Conservation (phyloP, 345 rosid species). For the Populus euphratica region DNA sequence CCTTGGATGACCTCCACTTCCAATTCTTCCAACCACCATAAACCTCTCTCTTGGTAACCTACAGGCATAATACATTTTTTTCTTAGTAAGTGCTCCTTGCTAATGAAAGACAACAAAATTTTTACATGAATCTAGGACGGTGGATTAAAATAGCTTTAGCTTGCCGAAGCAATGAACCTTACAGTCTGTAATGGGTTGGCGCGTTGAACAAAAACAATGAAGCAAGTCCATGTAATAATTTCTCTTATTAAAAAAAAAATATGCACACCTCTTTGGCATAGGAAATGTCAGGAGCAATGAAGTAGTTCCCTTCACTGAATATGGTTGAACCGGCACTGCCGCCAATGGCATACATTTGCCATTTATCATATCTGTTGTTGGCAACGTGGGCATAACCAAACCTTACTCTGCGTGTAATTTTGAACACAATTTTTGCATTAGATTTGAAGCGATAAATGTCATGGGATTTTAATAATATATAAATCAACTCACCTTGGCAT, state of each 20-base stretch:
- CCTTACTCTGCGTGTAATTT: conserved; percentile 16
- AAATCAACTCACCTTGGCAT: conserved; percentile 22
- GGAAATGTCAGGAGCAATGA: conserved; percentile 12
- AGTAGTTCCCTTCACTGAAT: conserved; percentile 28
- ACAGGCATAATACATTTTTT: background rate
- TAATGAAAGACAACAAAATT: background rate
- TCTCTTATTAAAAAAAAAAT: too few relatives aligned
- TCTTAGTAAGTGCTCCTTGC: background rate
- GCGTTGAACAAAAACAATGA: too few relatives aligned
- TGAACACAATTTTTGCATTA: background rate
- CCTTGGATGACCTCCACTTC: conserved; percentile 28
- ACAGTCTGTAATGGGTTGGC: too few relatives aligned
- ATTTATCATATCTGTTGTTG: conserved; percentile 28
- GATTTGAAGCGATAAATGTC: background rate
- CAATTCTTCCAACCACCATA: conserved; percentile 20
- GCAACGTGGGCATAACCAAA: conserved; percentile 27
- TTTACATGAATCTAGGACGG: background rate
- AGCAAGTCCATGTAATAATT: too few relatives aligned
- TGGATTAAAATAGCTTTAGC: too few relatives aligned
- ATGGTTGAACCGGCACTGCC: conserved; percentile 29
- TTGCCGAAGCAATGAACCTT: too few relatives aligned
- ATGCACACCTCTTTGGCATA: conserved; percentile 12
- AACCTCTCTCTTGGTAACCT: conserved; percentile 24
- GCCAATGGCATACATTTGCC: conserved; percentile 28
- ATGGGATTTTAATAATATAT: background rate